Evolutionary conservation across 306 rosid species (phyloP).

Genomic region (Sicyos edulis): DNA sequence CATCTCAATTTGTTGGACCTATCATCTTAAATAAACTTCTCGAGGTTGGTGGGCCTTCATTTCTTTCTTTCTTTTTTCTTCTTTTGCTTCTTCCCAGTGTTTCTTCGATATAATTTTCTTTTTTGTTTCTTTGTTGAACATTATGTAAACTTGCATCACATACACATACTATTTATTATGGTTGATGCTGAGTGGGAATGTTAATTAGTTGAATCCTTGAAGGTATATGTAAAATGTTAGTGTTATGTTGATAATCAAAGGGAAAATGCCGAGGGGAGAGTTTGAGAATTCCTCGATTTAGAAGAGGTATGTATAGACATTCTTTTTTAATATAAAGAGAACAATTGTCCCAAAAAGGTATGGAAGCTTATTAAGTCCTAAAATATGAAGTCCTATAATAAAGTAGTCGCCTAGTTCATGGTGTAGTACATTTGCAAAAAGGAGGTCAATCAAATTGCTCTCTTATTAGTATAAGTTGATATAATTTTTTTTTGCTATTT

Average conservation of each 20-base stretch:
- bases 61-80: neutral
- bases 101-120: neutral
- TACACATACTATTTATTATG: neutral
- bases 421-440: too few species aligned
- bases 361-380: neutral
- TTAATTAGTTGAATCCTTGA: too few species aligned
- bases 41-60: slow-evolving; percentile 47
- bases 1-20: slow-evolving; percentile 84
- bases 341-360: neutral
- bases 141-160: neutral
- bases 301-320: too few species aligned
- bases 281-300: too few species aligned
- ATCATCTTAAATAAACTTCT: slow-evolving; percentile 70
- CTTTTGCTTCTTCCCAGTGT: neutral
- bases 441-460: too few species aligned
- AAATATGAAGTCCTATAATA: too few species aligned
- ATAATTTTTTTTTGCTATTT: too few species aligned
- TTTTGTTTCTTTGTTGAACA: neutral
- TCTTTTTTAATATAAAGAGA: too few species aligned
- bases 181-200: neutral
- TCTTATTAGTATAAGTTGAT: too few species aligned
- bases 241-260: too few species aligned
- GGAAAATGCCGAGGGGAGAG: too few species aligned
- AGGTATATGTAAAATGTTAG: neutral
- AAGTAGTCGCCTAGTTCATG: too few species aligned